phyloP scores from a whole-genome alignment of 2,329 filamentous ascomycete genomes.

The Septoria linicola region DNA sequence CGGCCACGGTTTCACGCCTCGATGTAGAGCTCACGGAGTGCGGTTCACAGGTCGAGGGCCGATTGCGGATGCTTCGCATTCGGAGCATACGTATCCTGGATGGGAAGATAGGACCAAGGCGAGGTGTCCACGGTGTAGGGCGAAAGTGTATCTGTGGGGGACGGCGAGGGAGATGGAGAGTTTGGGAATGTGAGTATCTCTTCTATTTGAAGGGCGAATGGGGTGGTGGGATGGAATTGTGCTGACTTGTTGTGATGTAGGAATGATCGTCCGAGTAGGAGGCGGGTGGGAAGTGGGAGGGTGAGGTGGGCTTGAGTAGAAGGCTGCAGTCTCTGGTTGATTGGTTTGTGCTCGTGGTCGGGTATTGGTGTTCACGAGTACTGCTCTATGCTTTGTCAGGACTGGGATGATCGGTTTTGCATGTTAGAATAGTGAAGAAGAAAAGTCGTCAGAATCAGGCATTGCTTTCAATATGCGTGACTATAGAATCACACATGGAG shows the following conservation, averaged over 20 bases:
- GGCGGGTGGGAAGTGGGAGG: too few relatives aligned
- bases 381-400: too few relatives aligned
- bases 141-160: conserved; percentile 9
- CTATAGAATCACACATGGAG: conserved; percentile 35
- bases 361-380: too few relatives aligned
- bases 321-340: too few relatives aligned
- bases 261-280: background rate
- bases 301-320: too few relatives aligned
- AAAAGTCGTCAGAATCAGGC: conserved; percentile 7
- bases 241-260: conserved; percentile 2
- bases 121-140: background rate
- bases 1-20: conserved; percentile 5
- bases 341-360: too few relatives aligned
- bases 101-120: conserved; percentile 2
- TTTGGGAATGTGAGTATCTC: background rate
- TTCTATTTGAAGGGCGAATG: background rate
- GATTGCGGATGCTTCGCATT: background rate
- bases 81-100: background rate
- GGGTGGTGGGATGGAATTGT: too few relatives aligned
- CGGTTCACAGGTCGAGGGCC: conserved; percentile 3
- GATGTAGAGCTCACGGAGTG: conserved; percentile 1
- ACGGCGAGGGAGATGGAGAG: conserved; percentile 4
- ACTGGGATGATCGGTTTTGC: too few relatives aligned
- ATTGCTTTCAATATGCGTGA: conserved; percentile 31
- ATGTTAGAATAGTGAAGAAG: background rate